phyloP scores from a whole-genome alignment of 78 protist species.

The Planoprotostelium fungivorum region DNA sequence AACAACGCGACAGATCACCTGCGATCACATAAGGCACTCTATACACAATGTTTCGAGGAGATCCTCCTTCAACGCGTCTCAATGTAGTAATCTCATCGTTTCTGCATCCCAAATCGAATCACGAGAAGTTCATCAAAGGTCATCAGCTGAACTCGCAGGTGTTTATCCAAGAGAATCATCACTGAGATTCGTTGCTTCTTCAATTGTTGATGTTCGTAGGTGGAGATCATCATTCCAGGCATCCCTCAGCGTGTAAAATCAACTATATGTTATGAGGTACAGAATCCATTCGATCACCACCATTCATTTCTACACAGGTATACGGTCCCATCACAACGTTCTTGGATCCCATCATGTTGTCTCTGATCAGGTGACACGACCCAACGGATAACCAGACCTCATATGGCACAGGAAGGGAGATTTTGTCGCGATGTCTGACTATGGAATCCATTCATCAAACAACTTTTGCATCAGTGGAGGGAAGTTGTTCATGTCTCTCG shows the following conservation, averaged over 20 bases:
- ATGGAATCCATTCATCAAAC: neutral
- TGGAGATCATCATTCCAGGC: neutral
- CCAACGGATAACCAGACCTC: neutral
- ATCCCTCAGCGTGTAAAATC: too few species aligned
- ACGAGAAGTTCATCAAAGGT: neutral
- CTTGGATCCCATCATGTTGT: neutral
- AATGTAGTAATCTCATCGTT: neutral
- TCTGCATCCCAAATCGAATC: neutral
- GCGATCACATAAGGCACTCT: neutral
- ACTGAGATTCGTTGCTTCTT: neutral
- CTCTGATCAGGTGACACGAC: neutral
- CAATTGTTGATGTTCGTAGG: neutral
- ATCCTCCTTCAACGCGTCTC: neutral
- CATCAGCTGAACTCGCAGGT: neutral
- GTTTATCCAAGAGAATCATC: neutral
- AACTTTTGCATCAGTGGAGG: neutral
- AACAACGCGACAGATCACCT: neutral
- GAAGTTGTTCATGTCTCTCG: neutral
- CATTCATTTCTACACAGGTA: neutral
- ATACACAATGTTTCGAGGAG: neutral
- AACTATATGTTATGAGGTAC: too few species aligned
- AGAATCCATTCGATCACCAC: too few species aligned
- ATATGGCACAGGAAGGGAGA: neutral
- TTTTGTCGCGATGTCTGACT: neutral
- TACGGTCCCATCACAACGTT: neutral